Evolutionary conservation across 768 basidiomycete species (phyloP), one percentile per base, ranked within the genome.

Genomic region (Pleurotus tuber-regium): DNA sequence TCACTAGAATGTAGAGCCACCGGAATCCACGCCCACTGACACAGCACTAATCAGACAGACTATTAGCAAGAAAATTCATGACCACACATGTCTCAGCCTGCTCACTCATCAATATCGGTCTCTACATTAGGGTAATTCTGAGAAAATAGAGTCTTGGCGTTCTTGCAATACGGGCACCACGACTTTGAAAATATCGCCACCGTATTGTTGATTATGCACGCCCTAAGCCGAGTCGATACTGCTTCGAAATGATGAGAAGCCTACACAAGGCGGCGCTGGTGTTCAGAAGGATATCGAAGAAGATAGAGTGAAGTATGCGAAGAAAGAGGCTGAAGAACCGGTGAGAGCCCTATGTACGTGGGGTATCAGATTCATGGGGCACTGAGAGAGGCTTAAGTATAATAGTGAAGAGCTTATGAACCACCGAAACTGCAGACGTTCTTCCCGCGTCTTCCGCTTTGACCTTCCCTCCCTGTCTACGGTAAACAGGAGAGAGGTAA

Each of bases 141-240:
- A 8, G 26, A 18, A 46, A 76, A 66, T 47, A 72, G 65, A 0
- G 30, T 9, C 57, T 78, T 78, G 21, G 77, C 67, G 4, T 19
- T 21, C 19, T 12, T 48, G 64, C 72, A 77, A 56, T 58, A 71
- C 1, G 68, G 67, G 57, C 76, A 77, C 42, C 53, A 63, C 1
- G 69, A 54, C 61, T 77, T 77, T 33, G 72, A 73, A 61, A 78
- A 78, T 39, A 78, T 65, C 40, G 66, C 66, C 42, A 78, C 66
- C 56, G 68, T 71, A 66, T 74, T 54, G 2, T 61, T 40, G 2
- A 59, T 53, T 41, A 78, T 76, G 40, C n/a, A 61, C 57, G 39
- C 28, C 48, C 70, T 76, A 64, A 24, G 7, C 16, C 40, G 18
- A n/a, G 4, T 19, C 3, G 14, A 3, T 3, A 21, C 23, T 21